Evolutionary conservation across 2,329 filamentous ascomycete genomes (phyloP), one percentile per base, ranked within the genome.

Genomic region (Alternaria longipes): DNA sequence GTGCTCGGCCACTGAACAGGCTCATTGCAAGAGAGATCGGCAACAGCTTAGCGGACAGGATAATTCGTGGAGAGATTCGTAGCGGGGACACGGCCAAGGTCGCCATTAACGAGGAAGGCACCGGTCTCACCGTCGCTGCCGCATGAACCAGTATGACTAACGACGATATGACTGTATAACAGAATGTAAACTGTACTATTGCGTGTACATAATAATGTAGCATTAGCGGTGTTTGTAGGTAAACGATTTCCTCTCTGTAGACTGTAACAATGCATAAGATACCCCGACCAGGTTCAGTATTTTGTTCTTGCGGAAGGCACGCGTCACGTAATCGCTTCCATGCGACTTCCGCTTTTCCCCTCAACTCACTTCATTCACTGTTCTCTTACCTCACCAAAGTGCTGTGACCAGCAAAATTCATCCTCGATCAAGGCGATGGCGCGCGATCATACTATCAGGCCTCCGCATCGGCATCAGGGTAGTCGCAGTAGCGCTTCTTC

Each of bases 1-100:
- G 95, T 64, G 95, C 95, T 8, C 86, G 95, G 7, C 95, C 95
- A 28, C 84, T 98, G 32, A 97, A 98, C 78, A 86, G 95, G 38
- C 85, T 98, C 54, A 97, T 98, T 67, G 88, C 91, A 22, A 97
- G 91, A 73, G 89, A 97, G 80, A 93, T 99, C 67, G 90, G 92
- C 61, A 97, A 97, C 77, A 85, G 88, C 4, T 84, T 98, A 40
- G 95, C 95, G 0, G 94, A 97, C 74, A 91, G 90, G 82, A 96
- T 99, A 71, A 98, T 98, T 70, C 85, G 91, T 56, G 95, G 95
- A 20, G 83, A 93, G 78, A 81, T 98, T 61, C 91, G 89, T 78
- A 87, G 84, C 59, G 93, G 93, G 1, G 89, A 97, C 72, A 86
- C 81, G 3, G 94, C 91, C 5, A 85, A 84, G 60, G 91, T 97